These are phyloP conservation scores for Glycyrrhiza uralensis DNA, from an alignment of 306 rosid genomes.

Conservation along the genomic window DNA sequence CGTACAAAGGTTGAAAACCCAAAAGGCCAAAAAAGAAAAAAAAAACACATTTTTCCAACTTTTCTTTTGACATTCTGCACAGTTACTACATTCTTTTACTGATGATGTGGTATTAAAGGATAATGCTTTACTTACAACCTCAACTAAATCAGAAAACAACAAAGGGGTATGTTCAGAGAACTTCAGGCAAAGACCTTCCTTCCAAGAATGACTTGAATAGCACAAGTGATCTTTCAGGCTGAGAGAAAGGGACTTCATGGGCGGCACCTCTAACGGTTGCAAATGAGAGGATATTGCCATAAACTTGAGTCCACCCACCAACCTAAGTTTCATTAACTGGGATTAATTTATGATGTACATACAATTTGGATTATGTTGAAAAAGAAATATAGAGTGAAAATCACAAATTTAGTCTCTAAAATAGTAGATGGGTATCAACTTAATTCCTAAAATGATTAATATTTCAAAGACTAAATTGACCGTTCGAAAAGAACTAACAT, in stretches of 20 bases:
- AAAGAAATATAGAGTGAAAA: no score
- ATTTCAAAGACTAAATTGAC: no score
- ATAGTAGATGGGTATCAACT: no score
- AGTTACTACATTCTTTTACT: slow-evolving; percentile 30
- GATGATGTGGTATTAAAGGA: slow-evolving; percentile 32
- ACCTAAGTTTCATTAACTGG: slow-evolving; percentile 48
- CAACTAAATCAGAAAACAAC: not conserved
- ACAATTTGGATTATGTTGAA: not conserved
- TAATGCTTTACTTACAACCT: slow-evolving; percentile 45
- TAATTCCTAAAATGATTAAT: no score
- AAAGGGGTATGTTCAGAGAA: slow-evolving; percentile 45
- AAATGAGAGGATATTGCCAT: slow-evolving; percentile 81
- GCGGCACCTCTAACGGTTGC: slow-evolving; percentile 97
- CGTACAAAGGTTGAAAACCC: not conserved
- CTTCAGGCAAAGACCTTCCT: slow-evolving; percentile 72
- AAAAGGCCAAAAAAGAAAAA: not conserved
- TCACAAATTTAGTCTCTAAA: no score
- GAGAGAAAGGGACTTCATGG: slow-evolving; percentile 96
- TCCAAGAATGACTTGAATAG: slow-evolving; percentile 76
- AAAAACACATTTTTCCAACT: not conserved
- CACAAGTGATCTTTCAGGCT: slow-evolving; percentile 90
- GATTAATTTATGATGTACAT: slow-evolving; percentile 18
- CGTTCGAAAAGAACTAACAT: no score
- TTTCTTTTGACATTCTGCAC: slow-evolving; percentile 39
- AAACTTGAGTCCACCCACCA: slow-evolving; percentile 99